Evolutionary conservation across 164 flowering plant species (phyloP).

Genomic region (Aristolochia fimbriata): DNA sequence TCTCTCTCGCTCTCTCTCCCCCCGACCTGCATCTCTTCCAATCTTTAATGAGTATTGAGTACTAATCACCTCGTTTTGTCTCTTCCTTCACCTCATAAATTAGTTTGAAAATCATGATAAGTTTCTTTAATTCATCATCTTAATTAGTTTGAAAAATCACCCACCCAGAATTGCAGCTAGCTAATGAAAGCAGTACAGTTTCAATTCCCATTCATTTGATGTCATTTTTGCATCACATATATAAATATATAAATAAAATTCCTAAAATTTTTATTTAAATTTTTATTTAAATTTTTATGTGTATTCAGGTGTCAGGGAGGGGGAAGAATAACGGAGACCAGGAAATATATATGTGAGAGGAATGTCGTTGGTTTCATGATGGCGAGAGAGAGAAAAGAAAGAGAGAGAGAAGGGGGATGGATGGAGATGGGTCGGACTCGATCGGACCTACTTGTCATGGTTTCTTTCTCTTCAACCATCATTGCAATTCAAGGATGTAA

Average conservation of each 20-base stretch:
- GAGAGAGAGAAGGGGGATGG: neutral
- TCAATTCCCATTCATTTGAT: too few relatives aligned
- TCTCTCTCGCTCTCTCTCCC: neutral
- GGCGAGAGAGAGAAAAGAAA: conserved; percentile 9
- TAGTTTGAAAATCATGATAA: too few relatives aligned
- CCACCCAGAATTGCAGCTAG: too few relatives aligned
- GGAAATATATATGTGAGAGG: conserved; percentile 1
- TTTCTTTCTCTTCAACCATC: conserved; percentile 17
- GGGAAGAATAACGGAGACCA: conserved; percentile 3
- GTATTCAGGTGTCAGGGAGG: neutral
- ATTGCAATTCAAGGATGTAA: conserved; percentile 9
- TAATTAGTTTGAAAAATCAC: too few relatives aligned
- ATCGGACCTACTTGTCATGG: conserved; percentile 14
- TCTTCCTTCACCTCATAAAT: neutral
- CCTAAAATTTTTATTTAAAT: neutral
- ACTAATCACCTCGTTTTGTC: neutral
- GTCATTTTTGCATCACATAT: conserved; percentile 3
- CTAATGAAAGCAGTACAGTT: too few relatives aligned
- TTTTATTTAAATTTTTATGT: neutral
- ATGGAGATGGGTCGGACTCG: neutral
- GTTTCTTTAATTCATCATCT: too few relatives aligned
- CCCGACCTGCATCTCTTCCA: neutral
- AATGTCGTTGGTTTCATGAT: conserved; percentile 11
- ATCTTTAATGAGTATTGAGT: neutral
- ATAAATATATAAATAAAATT: too few relatives aligned